These are phyloP conservation scores for Ramichloridium luteum DNA, from an alignment of 2,329 filamentous ascomycete genomes.

Conservation along the genomic window DNA sequence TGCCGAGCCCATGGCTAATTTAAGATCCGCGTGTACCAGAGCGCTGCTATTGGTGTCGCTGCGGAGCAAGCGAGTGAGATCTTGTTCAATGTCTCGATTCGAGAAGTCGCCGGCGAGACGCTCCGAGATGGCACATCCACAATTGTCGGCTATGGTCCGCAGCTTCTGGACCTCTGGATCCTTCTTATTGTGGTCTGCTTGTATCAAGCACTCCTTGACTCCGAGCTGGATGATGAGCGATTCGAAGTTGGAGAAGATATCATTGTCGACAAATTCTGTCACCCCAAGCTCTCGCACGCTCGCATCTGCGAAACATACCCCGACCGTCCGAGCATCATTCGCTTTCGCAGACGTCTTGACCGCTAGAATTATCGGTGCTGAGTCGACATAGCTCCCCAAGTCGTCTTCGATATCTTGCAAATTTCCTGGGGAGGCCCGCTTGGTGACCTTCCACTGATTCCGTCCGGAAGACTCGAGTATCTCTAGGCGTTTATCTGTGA, in stretches of 20 bases:
- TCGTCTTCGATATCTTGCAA: slow-evolving; percentile 96
- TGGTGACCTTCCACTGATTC: slow-evolving; percentile 83
- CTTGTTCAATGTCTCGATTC: slow-evolving; percentile 88
- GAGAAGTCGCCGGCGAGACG: slow-evolving; percentile 65
- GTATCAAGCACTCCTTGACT: slow-evolving; percentile 85
- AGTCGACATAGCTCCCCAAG: slow-evolving; percentile 71
- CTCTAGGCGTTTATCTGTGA: slow-evolving; percentile 69
- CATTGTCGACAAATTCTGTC: slow-evolving; percentile 97
- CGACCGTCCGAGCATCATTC: slow-evolving; percentile 70
- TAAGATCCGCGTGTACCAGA: slow-evolving; percentile 81
- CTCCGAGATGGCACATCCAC: slow-evolving; percentile 80
- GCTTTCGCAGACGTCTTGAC: slow-evolving; percentile 89
- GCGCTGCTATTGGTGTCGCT: slow-evolving; percentile 68
- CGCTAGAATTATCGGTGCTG: slow-evolving; percentile 85
- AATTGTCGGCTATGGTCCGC: slow-evolving; percentile 78
- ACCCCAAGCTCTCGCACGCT: slow-evolving; percentile 91
- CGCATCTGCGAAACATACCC: slow-evolving; percentile 95
- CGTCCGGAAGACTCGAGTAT: slow-evolving; percentile 71
- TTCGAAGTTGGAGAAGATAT: slow-evolving; percentile 96
- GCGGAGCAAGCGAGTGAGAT: slow-evolving; percentile 73
- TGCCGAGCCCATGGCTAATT: slow-evolving; percentile 90
- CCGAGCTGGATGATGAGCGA: slow-evolving; percentile 91
- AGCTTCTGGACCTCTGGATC: slow-evolving; percentile 83
- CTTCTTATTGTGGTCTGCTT: slow-evolving; percentile 64
- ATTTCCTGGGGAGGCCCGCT: slow-evolving; percentile 81